Conservation (phyloP, 164 flowering plant species). For the Protea cynaroides region DNA sequence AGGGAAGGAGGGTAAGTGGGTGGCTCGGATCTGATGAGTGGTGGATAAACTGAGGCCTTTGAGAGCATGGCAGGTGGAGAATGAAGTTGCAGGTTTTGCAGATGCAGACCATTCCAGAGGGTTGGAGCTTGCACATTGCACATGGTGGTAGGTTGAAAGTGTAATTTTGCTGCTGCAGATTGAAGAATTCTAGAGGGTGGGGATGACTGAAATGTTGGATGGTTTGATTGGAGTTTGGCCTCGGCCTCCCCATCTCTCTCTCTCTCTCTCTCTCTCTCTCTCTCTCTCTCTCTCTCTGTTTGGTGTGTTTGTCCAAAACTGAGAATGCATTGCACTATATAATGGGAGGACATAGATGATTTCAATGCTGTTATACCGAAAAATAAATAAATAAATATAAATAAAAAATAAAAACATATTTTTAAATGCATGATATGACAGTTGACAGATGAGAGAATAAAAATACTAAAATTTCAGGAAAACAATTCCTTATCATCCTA, state of each 20-base stretch:
- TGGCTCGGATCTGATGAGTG: conserved; percentile 22
- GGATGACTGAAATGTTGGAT: conserved; percentile 33
- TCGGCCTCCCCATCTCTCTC: not conserved
- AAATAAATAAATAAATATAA: too few species aligned
- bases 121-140: conserved; percentile 14
- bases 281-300: not conserved
- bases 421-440: too few species aligned
- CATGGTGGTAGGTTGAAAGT: conserved; percentile 1
- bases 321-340: too few species aligned
- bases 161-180: not conserved
- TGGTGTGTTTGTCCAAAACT: too few species aligned
- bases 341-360: too few species aligned
- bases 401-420: too few species aligned
- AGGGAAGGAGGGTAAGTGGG: conserved; percentile 22
- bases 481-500: too few species aligned
- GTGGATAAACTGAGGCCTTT: conserved; percentile 17
- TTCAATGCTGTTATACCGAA: too few species aligned
- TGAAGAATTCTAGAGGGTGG: conserved; percentile 20
- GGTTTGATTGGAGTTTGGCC: conserved; percentile 5
- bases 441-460: too few species aligned
- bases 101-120: conserved; percentile 10
- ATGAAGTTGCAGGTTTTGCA: conserved; percentile 21
- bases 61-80: conserved; percentile 24
- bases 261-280: conserved; percentile 11
- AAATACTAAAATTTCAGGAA: too few species aligned